A percentile compares a stretch with the other conserved stretches of the same genome.
phyloP scores from a whole-genome alignment of 768 basidiomycete species.

The Pluteus cervinus region DNA sequence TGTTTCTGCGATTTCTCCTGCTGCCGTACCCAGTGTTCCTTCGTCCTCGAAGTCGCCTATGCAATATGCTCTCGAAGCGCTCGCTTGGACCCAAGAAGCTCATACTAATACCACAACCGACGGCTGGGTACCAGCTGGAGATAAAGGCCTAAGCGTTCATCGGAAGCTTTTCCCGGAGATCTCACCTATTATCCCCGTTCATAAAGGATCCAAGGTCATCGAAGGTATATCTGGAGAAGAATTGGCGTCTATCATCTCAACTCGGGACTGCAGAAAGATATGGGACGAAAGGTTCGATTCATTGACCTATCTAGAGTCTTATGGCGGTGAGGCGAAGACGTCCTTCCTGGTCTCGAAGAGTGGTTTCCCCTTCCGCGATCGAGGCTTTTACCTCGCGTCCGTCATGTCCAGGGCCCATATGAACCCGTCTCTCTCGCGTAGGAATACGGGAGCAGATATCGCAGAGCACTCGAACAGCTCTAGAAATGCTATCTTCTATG shows the following conservation, averaged over 20 bases:
- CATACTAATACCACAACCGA: slow-evolving; percentile 34
- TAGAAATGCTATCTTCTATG: slow-evolving; percentile 71
- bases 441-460: slow-evolving; percentile 32
- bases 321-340: slow-evolving; percentile 68
- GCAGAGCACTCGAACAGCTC: slow-evolving; percentile 32
- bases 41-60: slow-evolving; percentile 63
- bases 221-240: slow-evolving; percentile 94
- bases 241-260: slow-evolving; percentile 65
- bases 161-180: slow-evolving; percentile 72
- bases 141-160: slow-evolving; percentile 72
- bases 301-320: slow-evolving; percentile 65
- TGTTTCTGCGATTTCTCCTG: slow-evolving; percentile 63
- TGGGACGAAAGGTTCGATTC: slow-evolving; percentile 88
- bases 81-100: slow-evolving; percentile 73
- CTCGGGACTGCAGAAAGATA: slow-evolving; percentile 62
- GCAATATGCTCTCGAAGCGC: slow-evolving; percentile 76
- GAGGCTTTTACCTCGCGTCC: slow-evolving; percentile 81
- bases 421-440: slow-evolving; percentile 30
- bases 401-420: slow-evolving; percentile 56
- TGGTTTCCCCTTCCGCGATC: slow-evolving; percentile 85
- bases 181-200: slow-evolving; percentile 76
- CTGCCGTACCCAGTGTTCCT: slow-evolving; percentile 33
- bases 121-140: slow-evolving; percentile 74
- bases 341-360: slow-evolving; percentile 68
- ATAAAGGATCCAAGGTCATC: slow-evolving; percentile 85